Evolutionary conservation across 73 alveolate genomes (phyloP).

Genomic region (Paramecium biaurelia): DNA sequence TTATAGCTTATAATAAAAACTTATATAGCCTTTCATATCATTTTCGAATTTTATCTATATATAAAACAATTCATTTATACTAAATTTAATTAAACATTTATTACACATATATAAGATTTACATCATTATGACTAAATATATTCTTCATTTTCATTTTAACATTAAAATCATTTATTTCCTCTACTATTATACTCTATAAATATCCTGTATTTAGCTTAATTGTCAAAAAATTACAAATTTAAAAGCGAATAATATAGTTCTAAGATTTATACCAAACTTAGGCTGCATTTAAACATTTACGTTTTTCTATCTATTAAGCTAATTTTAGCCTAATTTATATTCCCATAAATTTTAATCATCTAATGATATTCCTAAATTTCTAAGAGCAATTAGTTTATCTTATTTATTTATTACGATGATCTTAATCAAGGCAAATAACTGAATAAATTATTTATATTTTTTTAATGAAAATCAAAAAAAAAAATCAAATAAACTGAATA

Average conservation of each 20-base stretch:
- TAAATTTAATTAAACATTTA: background rate
- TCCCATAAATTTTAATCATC: background rate
- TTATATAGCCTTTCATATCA: slow-evolving; percentile 13
- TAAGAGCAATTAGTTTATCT: background rate
- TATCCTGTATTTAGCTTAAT: background rate
- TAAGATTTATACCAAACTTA: background rate
- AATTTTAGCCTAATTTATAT: too few relatives aligned
- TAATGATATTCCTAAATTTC: background rate
- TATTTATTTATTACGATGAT: background rate
- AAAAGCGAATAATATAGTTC: background rate
- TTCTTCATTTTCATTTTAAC: background rate
- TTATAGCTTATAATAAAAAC: background rate
- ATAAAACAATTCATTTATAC: background rate
- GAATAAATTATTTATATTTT: background rate
- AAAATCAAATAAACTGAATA: background rate
- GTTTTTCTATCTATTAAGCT: background rate
- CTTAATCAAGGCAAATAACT: background rate
- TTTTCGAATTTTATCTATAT: slow-evolving; percentile 1
- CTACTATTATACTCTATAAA: background rate
- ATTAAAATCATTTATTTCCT: background rate
- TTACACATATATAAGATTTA: background rate
- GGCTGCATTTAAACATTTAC: background rate
- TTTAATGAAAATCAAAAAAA: background rate
- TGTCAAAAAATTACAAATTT: background rate
- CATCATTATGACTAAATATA: background rate